These are phyloP conservation scores for Fusarium keratoplasticum DNA, from an alignment of 2,329 filamentous ascomycete genomes.

Conservation along the genomic window DNA sequence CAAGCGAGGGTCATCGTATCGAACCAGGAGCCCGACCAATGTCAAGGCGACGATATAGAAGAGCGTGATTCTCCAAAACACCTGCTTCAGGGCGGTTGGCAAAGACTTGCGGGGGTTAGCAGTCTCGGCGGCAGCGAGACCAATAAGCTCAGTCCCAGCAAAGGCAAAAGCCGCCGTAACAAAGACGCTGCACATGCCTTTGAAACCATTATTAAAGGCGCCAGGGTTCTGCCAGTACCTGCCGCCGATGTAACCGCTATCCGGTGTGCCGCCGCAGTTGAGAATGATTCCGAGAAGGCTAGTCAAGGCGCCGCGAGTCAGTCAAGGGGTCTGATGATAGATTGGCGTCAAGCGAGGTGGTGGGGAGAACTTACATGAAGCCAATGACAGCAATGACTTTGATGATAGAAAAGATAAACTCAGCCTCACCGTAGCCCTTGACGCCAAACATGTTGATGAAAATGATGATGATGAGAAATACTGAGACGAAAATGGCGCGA, in stretches of 20 bases:
- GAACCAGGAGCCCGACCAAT: constrained; percentile 85
- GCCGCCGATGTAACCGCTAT: constrained; percentile 82
- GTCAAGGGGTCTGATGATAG: constrained; percentile 43
- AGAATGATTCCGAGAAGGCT: constrained; percentile 88
- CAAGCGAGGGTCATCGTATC: constrained; percentile 74
- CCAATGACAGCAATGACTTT: constrained; percentile 89
- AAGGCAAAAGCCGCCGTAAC: constrained; percentile 83
- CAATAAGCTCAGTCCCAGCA: constrained; percentile 80
- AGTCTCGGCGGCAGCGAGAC: constrained; percentile 81
- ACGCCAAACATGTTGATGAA: constrained; percentile 89
- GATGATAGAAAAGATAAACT: constrained; percentile 87
- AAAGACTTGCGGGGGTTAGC: constrained; percentile 84
- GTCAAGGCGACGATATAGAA: constrained; percentile 90
- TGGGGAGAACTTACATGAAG: constrained; percentile 74
- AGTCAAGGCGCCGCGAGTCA: constrained; percentile 22
- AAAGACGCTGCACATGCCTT: constrained; percentile 82
- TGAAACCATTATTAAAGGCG: constrained; percentile 87
- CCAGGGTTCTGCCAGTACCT: constrained; percentile 82
- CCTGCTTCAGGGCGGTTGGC: constrained; percentile 89
- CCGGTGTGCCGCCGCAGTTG: constrained; percentile 82
- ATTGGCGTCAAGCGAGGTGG: background rate
- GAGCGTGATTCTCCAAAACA: constrained; percentile 92
- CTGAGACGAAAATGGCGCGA: constrained; percentile 81
- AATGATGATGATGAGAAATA: constrained; percentile 83
- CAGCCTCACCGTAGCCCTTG: constrained; percentile 88